phyloP scores from a whole-genome alignment of 2,329 filamentous ascomycete genomes.

The Rutstroemia sp. region DNA sequence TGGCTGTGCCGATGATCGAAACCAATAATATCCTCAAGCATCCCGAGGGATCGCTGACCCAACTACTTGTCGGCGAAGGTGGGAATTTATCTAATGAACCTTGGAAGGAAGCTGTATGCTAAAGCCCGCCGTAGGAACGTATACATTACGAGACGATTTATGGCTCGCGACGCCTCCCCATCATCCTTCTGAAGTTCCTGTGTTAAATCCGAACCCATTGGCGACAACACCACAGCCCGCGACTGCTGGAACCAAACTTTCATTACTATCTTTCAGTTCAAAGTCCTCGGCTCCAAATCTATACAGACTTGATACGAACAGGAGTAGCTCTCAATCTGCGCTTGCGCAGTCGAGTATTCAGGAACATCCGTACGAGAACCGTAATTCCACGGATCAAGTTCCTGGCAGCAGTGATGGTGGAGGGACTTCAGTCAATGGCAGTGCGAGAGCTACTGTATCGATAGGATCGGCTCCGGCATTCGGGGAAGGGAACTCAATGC shows the following conservation, averaged over 20 bases:
- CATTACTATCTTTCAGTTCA: constrained; percentile 47
- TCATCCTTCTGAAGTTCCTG: constrained; percentile 86
- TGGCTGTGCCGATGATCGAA: constrained; percentile 73
- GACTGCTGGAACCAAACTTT: constrained; percentile 76
- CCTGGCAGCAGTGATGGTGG: constrained; percentile 50
- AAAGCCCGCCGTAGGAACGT: constrained; percentile 56
- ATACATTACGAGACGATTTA: constrained; percentile 83
- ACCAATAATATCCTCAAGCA: constrained; percentile 84
- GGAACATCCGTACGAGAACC: constrained; percentile 53
- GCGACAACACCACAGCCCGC: constrained; percentile 80
- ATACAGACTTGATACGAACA: constrained; percentile 46
- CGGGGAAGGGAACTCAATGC: constrained; percentile 74
- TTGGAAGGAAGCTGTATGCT: background rate
- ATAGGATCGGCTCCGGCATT: constrained; percentile 55
- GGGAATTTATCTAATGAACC: constrained; percentile 5
- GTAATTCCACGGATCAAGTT: constrained; percentile 53
- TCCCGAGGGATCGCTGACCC: constrained; percentile 75
- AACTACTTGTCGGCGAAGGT: constrained; percentile 93
- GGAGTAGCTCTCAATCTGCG: constrained; percentile 38
- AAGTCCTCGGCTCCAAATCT: constrained; percentile 39
- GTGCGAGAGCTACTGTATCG: constrained; percentile 26
- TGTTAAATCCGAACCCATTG: constrained; percentile 83
- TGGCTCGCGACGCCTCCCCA: constrained; percentile 90
- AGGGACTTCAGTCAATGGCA: constrained; percentile 43
- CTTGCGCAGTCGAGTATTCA: constrained; percentile 43